Evolutionary conservation across 2,329 filamentous ascomycete species (phyloP).

Genomic region (Exophiala sideris): DNA sequence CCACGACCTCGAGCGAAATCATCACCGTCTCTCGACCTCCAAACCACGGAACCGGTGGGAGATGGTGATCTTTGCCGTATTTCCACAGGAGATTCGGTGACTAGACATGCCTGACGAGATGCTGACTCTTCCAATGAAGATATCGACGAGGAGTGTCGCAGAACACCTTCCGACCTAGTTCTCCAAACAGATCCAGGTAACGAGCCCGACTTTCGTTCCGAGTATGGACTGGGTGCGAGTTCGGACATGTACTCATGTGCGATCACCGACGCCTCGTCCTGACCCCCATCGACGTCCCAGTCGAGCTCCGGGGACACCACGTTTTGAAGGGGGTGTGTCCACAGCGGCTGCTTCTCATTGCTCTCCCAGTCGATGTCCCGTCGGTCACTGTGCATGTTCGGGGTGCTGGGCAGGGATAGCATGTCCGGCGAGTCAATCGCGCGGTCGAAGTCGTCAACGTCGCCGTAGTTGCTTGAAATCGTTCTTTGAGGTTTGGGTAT

Average conservation of each 20-base stretch:
- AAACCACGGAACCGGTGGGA: constrained; percentile 18
- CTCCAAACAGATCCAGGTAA: constrained; percentile 11
- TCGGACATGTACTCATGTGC: constrained; percentile 29
- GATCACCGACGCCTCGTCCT: constrained; percentile 18
- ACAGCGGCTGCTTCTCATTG: constrained; percentile 3
- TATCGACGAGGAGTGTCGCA: constrained; percentile 9
- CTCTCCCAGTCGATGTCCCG: constrained; percentile 17
- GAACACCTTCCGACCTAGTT: constrained; percentile 13
- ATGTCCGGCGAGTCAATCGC: background rate
- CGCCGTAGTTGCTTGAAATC: constrained; percentile 27
- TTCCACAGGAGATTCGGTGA: constrained; percentile 1
- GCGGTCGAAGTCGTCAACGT: constrained; percentile 14
- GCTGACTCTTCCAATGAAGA: constrained; percentile 10
- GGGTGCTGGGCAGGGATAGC: background rate
- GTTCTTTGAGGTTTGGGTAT: constrained; percentile 12
- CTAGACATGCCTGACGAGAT: background rate
- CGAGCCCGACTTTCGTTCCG: constrained; percentile 1
- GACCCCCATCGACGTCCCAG: background rate
- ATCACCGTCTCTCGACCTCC: constrained; percentile 1
- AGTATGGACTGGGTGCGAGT: constrained; percentile 24
- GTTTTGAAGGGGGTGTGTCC: constrained; percentile 3
- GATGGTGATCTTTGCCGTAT: constrained; percentile 5
- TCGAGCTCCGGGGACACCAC: constrained; percentile 1
- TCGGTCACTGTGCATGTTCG: background rate
- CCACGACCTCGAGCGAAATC: background rate